Conservation (phyloP, 495 filamentous ascomycete species). For the Saxophila tyrrhenica region DNA sequence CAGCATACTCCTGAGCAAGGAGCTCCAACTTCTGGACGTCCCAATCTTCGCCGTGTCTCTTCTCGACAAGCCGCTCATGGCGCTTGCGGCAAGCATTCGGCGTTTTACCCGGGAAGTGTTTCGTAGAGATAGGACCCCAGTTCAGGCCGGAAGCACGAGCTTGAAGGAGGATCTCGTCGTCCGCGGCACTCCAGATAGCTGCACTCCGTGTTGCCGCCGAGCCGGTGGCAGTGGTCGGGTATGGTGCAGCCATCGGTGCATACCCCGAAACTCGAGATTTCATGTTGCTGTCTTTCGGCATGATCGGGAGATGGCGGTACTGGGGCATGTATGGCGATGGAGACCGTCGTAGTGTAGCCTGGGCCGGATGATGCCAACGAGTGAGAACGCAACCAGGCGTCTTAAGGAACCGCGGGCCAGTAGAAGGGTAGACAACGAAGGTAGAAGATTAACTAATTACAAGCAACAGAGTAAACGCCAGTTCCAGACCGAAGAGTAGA, state of each 20-base stretch:
- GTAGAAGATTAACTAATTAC: conserved; percentile 2
- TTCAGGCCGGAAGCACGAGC: conserved; percentile 55
- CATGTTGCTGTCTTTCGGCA: conserved; percentile 19
- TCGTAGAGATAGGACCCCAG: conserved; percentile 59
- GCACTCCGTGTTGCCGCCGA: conserved; percentile 9
- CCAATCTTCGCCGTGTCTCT: conserved; percentile 50
- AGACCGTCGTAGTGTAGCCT: neutral
- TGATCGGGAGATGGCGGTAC: conserved; percentile 9
- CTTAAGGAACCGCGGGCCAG: neutral
- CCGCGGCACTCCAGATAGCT: conserved; percentile 47
- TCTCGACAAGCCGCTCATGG: conserved; percentile 63
- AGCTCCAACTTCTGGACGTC: conserved; percentile 54
- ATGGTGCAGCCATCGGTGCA: conserved; percentile 2
- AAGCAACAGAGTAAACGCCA: neutral
- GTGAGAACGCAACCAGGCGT: conserved; percentile 6
- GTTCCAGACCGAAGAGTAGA: conserved; percentile 14
- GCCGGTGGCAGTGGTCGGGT: conserved; percentile 7
- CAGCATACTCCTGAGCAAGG: conserved; percentile 56
- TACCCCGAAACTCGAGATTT: neutral
- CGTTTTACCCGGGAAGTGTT: conserved; percentile 60
- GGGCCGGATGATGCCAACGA: neutral
- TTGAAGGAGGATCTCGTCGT: conserved; percentile 50
- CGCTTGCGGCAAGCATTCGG: conserved; percentile 70
- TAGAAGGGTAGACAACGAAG: neutral
- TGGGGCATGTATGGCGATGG: conserved; percentile 7